phyloP scores from a whole-genome alignment of 2,329 filamentous ascomycete species.

The Pyricularia sp. region DNA sequence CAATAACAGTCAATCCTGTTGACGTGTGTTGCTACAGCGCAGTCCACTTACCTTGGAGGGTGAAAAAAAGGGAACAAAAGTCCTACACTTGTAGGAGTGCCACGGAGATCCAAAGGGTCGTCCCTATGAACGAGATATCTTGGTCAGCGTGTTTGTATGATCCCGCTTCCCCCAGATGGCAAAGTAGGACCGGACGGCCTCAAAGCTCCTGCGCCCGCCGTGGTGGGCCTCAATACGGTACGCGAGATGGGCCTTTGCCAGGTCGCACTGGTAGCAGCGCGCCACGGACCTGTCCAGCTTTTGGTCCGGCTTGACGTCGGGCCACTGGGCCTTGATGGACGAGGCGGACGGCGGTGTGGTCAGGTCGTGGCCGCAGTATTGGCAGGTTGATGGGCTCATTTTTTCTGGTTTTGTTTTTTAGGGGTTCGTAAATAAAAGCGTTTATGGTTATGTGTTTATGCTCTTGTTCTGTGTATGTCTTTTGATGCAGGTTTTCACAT shows the following conservation, averaged over 20 bases:
- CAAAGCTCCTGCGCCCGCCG: constrained; percentile 6
- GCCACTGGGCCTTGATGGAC: background rate
- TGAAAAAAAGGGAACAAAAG: background rate
- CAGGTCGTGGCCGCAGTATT: background rate
- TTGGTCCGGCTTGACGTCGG: background rate
- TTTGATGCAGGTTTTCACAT: background rate
- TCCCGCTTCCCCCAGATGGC: constrained; percentile 1
- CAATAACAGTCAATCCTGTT: too few relatives aligned
- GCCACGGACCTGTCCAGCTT: constrained; percentile 30
- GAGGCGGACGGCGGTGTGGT: background rate
- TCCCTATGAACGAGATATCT: background rate
- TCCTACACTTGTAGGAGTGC: background rate
- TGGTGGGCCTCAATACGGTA: background rate
- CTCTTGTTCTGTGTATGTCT: background rate
- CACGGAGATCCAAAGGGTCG: too few relatives aligned
- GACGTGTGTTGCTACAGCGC: too few relatives aligned
- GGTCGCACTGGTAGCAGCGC: constrained; percentile 59
- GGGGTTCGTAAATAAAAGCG: too few relatives aligned
- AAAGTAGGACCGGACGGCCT: constrained; percentile 21
- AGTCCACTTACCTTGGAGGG: background rate
- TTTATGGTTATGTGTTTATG: background rate
- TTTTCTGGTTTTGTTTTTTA: background rate
- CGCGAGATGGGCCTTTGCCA: constrained; percentile 35
- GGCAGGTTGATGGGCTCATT: background rate
- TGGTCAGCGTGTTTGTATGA: background rate